These are phyloP conservation scores for Pyricularia sp. DNA, from an alignment of 2,329 filamentous ascomycete genomes.

Conservation along the genomic window DNA sequence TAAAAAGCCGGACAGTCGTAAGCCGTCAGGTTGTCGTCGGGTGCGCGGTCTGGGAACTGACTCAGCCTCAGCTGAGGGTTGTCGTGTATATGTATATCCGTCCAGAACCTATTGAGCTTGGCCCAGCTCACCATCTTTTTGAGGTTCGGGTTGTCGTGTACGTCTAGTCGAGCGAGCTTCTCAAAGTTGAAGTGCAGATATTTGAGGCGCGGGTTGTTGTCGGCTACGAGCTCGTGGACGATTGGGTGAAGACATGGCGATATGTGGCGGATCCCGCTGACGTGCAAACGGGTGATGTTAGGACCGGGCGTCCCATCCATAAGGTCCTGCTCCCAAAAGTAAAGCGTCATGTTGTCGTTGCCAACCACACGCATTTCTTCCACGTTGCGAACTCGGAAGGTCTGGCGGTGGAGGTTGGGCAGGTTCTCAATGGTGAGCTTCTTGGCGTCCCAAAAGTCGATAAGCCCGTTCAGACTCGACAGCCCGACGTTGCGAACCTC, in stretches of 20 bases:
- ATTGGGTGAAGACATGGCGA: constrained; percentile 2
- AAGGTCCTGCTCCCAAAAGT: background rate
- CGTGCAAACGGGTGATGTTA: background rate
- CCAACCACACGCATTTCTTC: constrained; percentile 3
- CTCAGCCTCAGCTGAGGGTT: constrained; percentile 3
- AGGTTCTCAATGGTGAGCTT: background rate
- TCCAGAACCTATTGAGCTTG: constrained; percentile 1
- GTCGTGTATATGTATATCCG: constrained; percentile 1
- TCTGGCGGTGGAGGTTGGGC: constrained; percentile 1
- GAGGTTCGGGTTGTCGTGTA: constrained; percentile 3
- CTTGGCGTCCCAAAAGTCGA: constrained; percentile 4
- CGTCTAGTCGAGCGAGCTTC: constrained; percentile 1
- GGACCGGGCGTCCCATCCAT: background rate
- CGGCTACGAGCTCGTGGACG: constrained; percentile 4
- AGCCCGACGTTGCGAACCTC: constrained; percentile 2
- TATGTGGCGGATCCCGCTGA: constrained; percentile 1
- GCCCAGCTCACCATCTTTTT: constrained; percentile 4
- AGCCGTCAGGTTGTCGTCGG: constrained; percentile 2
- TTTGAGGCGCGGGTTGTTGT: constrained; percentile 4
- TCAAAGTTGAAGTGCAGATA: constrained; percentile 5
- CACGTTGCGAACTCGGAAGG: background rate
- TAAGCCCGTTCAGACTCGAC: background rate
- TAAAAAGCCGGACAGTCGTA: background rate
- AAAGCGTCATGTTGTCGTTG: constrained; percentile 5
- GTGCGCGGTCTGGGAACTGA: background rate